Conservation (phyloP, 2,329 filamentous ascomycete species). For the Hirsutella minnesotensis region DNA sequence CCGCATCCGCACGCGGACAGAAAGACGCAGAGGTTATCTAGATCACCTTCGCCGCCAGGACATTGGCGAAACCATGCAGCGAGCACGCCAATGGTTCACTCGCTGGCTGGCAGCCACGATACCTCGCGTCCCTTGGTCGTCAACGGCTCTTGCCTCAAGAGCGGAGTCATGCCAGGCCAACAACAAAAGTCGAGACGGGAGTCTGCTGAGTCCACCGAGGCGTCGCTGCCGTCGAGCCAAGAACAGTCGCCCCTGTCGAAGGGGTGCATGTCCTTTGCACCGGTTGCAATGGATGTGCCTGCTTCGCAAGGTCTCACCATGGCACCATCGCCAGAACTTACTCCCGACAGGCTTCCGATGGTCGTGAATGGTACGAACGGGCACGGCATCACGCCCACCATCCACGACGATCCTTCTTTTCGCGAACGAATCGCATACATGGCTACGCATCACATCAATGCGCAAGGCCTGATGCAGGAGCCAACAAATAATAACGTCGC, state of each 20-base stretch:
- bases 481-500: conserved; percentile 16
- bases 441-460: conserved; percentile 17
- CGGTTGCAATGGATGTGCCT: background rate
- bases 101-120: conserved; percentile 20
- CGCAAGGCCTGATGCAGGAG: conserved; percentile 18
- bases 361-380: conserved; percentile 23
- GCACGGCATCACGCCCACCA: conserved; percentile 4
- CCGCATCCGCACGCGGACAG: conserved; percentile 42
- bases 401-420: conserved; percentile 27
- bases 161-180: conserved; percentile 12
- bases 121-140: conserved; percentile 39
- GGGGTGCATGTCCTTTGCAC: conserved; percentile 2
- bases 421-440: conserved; percentile 29
- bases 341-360: conserved; percentile 16
- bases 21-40: conserved; percentile 38
- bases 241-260: conserved; percentile 18
- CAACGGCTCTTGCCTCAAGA: conserved; percentile 32
- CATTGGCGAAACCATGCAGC: conserved; percentile 33
- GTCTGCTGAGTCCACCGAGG: conserved; percentile 12
- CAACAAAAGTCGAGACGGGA: conserved; percentile 9
- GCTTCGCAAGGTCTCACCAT: background rate
- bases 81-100: conserved; percentile 26
- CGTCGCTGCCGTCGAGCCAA: conserved; percentile 4
- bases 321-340: conserved; percentile 8
- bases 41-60: conserved; percentile 44